phyloP scores from a whole-genome alignment of 306 rosid genomes.

The Vicia sativa region DNA sequence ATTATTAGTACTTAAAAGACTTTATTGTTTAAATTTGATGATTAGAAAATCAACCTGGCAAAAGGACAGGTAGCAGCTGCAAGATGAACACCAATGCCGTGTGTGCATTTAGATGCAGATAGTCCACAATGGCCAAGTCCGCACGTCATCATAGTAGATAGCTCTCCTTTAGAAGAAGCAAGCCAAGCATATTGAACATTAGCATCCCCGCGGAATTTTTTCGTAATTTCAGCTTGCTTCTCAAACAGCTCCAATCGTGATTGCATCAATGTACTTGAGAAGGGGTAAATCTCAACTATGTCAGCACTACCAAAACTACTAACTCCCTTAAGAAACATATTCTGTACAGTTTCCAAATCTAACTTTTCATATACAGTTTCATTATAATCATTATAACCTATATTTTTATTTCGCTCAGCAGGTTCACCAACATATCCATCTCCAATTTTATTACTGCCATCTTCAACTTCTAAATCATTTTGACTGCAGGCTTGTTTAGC shows the following conservation, averaged over 20 bases:
- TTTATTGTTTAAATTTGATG: conserved; percentile 15
- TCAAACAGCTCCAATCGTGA: conserved; percentile 71
- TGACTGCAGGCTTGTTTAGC: conserved; percentile 48
- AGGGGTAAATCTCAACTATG: conserved; percentile 53
- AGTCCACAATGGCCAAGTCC: conserved; percentile 75
- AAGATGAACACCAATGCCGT: conserved; percentile 77
- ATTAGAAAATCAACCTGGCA: conserved; percentile 55
- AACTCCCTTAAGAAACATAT: conserved; percentile 63
- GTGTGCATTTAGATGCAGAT: conserved; percentile 48
- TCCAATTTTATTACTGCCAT: conserved; percentile 53
- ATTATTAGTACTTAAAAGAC: conserved; percentile 17
- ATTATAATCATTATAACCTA: conserved; percentile 41
- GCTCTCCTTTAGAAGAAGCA: conserved; percentile 61
- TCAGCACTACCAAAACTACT: conserved; percentile 42
- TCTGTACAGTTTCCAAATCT: conserved; percentile 60
- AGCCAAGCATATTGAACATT: conserved; percentile 87
- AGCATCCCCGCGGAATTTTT: conserved; percentile 59
- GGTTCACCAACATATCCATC: conserved; percentile 46
- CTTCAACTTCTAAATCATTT: conserved; percentile 61
- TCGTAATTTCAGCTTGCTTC: conserved; percentile 77
- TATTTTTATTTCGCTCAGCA: conserved; percentile 40
- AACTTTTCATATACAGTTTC: conserved; percentile 46
- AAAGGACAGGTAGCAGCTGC: conserved; percentile 54
- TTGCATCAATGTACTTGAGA: conserved; percentile 50
- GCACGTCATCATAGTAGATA: conserved; percentile 55